These are phyloP conservation scores for Cercospora beticola DNA, from an alignment of 2,329 filamentous ascomycete genomes.

Conservation along the genomic window DNA sequence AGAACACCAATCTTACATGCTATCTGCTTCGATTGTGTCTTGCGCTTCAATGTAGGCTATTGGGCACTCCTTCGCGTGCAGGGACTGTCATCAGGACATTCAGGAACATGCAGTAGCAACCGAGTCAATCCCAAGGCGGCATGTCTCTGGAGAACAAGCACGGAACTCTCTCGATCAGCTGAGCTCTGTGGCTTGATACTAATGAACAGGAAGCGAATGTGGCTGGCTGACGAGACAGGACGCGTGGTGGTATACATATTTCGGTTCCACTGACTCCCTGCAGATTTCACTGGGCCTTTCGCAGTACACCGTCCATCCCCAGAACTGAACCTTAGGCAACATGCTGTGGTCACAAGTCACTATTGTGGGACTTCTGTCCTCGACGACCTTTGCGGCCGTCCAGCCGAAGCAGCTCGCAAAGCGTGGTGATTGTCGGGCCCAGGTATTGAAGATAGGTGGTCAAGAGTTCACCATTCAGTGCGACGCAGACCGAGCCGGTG, in stretches of 20 bases:
- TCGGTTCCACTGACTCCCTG: too few relatives aligned
- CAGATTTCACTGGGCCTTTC: too few relatives aligned
- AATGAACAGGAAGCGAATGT: not conserved
- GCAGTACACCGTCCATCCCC: too few relatives aligned
- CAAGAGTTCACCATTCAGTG: not conserved
- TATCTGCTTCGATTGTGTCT: too few relatives aligned
- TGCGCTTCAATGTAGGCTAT: too few relatives aligned
- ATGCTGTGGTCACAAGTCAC: not conserved
- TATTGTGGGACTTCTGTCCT: not conserved
- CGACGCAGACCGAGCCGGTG: not conserved
- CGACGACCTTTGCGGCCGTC: not conserved
- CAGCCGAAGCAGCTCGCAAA: not conserved
- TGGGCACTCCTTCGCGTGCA: not conserved
- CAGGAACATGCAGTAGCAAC: too few relatives aligned
- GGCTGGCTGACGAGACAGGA: not conserved
- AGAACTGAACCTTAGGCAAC: not conserved
- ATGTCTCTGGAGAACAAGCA: not conserved
- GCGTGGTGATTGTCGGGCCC: not conserved
- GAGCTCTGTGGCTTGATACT: not conserved
- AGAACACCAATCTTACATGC: not conserved
- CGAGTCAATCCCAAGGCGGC: not conserved
- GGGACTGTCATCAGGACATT: too few relatives aligned
- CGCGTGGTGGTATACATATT: too few relatives aligned
- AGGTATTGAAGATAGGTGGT: not conserved
- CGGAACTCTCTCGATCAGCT: not conserved